Base-by-base conservation (phyloP, 139 green algal species). In the Pleodorina starrii region DNA sequence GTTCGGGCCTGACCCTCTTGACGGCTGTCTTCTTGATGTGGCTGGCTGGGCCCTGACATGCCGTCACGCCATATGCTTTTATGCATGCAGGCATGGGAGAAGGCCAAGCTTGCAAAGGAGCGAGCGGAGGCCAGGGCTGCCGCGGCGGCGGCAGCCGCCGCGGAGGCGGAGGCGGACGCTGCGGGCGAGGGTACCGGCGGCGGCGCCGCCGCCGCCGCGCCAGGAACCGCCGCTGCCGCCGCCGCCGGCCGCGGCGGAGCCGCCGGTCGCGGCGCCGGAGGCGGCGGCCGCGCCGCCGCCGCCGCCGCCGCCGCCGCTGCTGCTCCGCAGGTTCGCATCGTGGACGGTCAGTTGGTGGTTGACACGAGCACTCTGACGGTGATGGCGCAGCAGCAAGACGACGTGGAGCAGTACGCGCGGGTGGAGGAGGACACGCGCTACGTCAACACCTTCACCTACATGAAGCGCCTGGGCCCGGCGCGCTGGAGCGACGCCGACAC, bases 401-500 rank as follows among this genome's bases (percentile, higher is more conserved):
- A 94, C 36, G 77, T 88, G 7, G 83, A 68, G 38, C 69, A 69
- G 23, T 88, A 91, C 57, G 27, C 44, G 16, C 35, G 68, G 2
- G 87, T 93, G 68, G 86, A 93, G 48, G 91, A 95, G 76, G 93
- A 94, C 68, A 82, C n/a, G 29, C 84, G 87, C 46, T 32, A 68
- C 38, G 66, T 97, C 54, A 97, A 95, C 79, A 86, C 75, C n/a
- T 36, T 76, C 25, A 92, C 94, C 17, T 96, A 97, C 90, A 59
- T 40, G 40, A 81, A 81, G 60, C 69, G 90, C 29, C 35, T 91
- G 10, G 69, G 66, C 2, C 50, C 73, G 29, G 73, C 85, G 23
- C 46, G 66, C 29, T 97, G 95, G 95, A 90, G 72, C 10, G 66
- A 84, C n/a, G 82, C 91, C 44, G 95, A 97, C 73, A 97, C 94